A percentile compares a stretch with the other conserved stretches of the same genome.
phyloP scores from a whole-genome alignment of 768 basidiomycete genomes.

The Psilocybe sp. region DNA sequence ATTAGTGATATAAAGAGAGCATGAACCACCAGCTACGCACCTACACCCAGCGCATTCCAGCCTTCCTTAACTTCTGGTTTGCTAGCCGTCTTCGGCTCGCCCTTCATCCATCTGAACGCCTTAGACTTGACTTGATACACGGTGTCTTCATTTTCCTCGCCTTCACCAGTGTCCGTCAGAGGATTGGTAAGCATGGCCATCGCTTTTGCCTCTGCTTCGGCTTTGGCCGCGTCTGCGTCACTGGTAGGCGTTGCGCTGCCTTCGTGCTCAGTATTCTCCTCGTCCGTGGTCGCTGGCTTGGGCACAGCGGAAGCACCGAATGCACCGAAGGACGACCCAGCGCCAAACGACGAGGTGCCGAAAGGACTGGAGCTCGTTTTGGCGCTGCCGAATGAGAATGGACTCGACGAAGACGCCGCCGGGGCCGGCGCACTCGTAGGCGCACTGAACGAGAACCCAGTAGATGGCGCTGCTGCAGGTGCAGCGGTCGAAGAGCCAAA shows the following conservation, averaged over 20 bases:
- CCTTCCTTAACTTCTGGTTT: constrained; percentile 35
- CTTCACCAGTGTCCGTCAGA: constrained; percentile 75
- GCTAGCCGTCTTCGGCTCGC: constrained; percentile 8
- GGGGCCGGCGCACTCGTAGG: too few species aligned
- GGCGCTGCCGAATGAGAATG: not conserved
- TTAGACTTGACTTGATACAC: constrained; percentile 56
- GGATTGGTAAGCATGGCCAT: constrained; percentile 23
- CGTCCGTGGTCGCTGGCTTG: constrained; percentile 1
- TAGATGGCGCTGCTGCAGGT: too few species aligned
- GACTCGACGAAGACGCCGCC: constrained; percentile 1
- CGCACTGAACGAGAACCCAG: too few species aligned
- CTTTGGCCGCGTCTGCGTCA: constrained; percentile 5
- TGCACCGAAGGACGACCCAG: not conserved
- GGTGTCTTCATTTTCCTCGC: constrained; percentile 80
- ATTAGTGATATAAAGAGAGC: not conserved
- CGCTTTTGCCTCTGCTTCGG: constrained; percentile 18
- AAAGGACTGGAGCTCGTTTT: constrained; percentile 6
- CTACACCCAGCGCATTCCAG: constrained; percentile 70
- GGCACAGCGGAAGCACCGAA: not conserved
- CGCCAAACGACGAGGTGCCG: not conserved
- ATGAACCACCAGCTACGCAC: constrained; percentile 33
- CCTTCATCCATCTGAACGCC: constrained; percentile 57
- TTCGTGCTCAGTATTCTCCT: constrained; percentile 9
- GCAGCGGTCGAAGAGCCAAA: too few species aligned
- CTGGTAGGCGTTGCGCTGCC: not conserved